Percentiles rank a stretch among this genome's conserved stretches.
Conservation (phyloP, 495 filamentous ascomycete species). For the Aspergillus hancockii region DNA sequence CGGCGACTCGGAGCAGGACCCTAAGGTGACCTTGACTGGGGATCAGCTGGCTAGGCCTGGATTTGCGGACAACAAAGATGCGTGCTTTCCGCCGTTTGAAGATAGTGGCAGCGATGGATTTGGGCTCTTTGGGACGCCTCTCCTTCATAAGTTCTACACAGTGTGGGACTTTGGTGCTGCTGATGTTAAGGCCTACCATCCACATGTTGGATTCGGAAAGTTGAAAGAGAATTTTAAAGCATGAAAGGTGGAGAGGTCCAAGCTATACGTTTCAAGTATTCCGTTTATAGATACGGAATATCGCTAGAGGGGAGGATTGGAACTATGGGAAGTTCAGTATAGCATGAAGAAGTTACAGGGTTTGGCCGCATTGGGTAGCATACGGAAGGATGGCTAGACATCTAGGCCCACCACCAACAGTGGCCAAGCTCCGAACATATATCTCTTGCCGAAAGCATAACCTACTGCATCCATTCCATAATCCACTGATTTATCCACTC, state of each 20-base stretch:
- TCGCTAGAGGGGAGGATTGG: no score
- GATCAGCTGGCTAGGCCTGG: background rate
- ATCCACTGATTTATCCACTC: conserved; percentile 34
- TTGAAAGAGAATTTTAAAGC: background rate
- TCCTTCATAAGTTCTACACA: conserved; percentile 5
- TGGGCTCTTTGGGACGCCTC: background rate
- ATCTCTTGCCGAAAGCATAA: no score
- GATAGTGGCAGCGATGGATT: background rate
- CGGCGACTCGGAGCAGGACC: background rate
- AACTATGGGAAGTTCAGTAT: no score
- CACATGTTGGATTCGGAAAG: background rate
- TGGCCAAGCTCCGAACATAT: no score
- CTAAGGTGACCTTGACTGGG: background rate
- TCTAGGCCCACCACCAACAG: no score
- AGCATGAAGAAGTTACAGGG: no score
- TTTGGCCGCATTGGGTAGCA: no score
- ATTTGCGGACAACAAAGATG: background rate
- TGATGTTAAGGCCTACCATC: background rate
- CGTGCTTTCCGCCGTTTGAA: background rate
- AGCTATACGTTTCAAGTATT: no score
- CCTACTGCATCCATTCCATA: conserved; percentile 19
- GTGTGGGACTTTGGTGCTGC: background rate
- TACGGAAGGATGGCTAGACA: no score
- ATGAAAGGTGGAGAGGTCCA: no score
- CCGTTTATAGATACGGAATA: no score